Evolutionary conservation across 768 basidiomycete genomes (phyloP).

Genomic region (Cystobasidiopsis lactophilus): DNA sequence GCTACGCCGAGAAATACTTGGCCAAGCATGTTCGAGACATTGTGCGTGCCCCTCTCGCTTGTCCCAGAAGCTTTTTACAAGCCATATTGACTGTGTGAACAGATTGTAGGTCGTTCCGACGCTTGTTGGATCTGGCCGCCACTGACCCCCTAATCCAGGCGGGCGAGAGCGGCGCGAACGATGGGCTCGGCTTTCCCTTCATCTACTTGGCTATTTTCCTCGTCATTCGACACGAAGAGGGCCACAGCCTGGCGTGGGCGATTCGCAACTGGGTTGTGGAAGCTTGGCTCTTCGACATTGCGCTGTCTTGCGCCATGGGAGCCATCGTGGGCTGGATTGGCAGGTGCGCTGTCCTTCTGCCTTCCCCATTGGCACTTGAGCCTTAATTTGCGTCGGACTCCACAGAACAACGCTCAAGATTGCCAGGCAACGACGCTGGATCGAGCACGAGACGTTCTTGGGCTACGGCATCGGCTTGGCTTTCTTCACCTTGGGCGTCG

Average conservation of each 20-base stretch:
- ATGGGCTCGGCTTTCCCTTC: constrained; percentile 29
- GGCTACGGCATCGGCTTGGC: constrained; percentile 17
- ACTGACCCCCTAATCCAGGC: constrained; percentile 10
- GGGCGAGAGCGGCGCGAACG: constrained; percentile 28
- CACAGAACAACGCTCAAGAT: constrained; percentile 23
- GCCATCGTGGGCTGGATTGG: constrained; percentile 26
- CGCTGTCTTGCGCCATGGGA: constrained; percentile 23
- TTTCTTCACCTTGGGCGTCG: constrained; percentile 18
- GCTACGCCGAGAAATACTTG: constrained; percentile 27
- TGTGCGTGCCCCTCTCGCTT: too few species aligned
- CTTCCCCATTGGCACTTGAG: too few species aligned
- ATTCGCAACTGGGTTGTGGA: constrained; percentile 25
- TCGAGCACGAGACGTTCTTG: constrained; percentile 27
- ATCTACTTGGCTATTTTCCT: constrained; percentile 26
- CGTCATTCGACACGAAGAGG: constrained; percentile 18
- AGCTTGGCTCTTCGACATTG: constrained; percentile 25
- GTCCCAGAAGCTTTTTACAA: too few species aligned
- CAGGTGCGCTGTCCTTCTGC: too few species aligned
- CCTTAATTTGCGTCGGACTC: too few species aligned
- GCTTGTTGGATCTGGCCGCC: too few species aligned
- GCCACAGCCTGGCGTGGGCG: constrained; percentile 20
- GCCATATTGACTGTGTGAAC: too few species aligned
- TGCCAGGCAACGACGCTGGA: constrained; percentile 19
- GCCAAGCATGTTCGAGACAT: constrained; percentile 27
- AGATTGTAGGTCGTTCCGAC: too few species aligned